Evolutionary conservation across 108 stramenopile species (phyloP).

Genomic region (Skeletonema menzelii): DNA sequence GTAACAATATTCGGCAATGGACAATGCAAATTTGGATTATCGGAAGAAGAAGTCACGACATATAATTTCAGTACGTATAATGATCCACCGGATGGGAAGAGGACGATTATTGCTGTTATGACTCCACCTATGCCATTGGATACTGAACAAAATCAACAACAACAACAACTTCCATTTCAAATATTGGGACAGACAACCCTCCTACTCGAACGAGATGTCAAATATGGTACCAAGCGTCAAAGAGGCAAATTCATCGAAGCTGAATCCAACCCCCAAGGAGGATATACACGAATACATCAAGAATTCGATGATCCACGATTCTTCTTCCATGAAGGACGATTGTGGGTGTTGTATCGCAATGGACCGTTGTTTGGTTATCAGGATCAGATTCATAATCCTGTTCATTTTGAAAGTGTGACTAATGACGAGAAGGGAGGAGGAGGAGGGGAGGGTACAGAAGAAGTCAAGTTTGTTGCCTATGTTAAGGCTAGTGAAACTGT

Average conservation of each 20-base stretch:
- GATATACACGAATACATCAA: slow-evolving; percentile 23
- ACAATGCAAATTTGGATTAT: slow-evolving; percentile 71
- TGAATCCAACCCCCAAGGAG: background rate
- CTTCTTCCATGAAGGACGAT: slow-evolving; percentile 58
- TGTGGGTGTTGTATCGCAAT: slow-evolving; percentile 83
- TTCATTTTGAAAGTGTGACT: slow-evolving; percentile 54
- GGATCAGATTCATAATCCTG: slow-evolving; percentile 73
- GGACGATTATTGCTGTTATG: slow-evolving; percentile 44
- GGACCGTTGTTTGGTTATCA: slow-evolving; percentile 85
- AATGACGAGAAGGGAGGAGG: background rate
- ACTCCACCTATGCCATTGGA: background rate
- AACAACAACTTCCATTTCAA: slow-evolving; percentile 35
- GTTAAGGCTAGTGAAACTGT: slow-evolving; percentile 77
- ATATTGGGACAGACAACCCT: slow-evolving; percentile 67
- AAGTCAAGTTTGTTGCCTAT: slow-evolving; percentile 34
- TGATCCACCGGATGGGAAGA: slow-evolving; percentile 58
- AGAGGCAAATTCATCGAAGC: slow-evolving; percentile 6
- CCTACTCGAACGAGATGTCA: slow-evolving; percentile 62
- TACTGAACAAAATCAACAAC: background rate
- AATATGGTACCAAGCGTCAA: slow-evolving; percentile 49
- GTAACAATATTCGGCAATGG: slow-evolving; percentile 52
- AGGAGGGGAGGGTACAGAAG: background rate
- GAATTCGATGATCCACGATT: slow-evolving; percentile 86
- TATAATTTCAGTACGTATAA: slow-evolving; percentile 42
- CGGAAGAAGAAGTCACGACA: slow-evolving; percentile 39